Base-by-base conservation (phyloP, 495 filamentous ascomycete species). In the Glarea lozoyensis region DNA sequence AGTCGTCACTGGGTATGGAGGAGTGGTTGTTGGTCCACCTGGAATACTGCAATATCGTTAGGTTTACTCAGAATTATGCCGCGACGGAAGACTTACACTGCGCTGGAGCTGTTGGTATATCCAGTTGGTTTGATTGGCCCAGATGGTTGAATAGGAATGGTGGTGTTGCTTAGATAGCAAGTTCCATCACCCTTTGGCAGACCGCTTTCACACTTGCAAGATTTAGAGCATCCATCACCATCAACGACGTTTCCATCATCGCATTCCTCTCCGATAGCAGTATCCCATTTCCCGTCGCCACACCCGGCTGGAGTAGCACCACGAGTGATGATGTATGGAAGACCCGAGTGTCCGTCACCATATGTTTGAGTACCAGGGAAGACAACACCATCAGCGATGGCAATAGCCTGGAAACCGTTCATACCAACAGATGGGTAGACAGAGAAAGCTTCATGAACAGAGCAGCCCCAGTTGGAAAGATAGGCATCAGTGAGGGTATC, bases 301-400 rank as follows among this genome's bases (percentile, higher is more conserved):
- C 69, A 73, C 10, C 64, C 65, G 10, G 62, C 41, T 2, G 67
- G 66, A 15, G 65, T 69, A 13, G 63, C 69, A 19, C 69, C 68
- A 15, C 69, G 66, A 30, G 66, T 62, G 35, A 71, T 60, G 38
- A 73, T 73, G 47, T 73, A 73, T 31, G 69, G 68, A 19, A 71
- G 58, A 18, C 69, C 69, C 11, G 43, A 43, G 10, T 62, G 62
- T 1, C 52, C 54, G 27, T 73, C 69, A 27, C 57, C 59, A 44
- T 69, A 71, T 10, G 48, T 56, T 29, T 59, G 61, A 10, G 61
- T 48, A 0, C 68, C 67, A 1, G 52, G 43, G 2, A 56, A 60
- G 4, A 65, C 53, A 37, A 64, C 56, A 27, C 66, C 59, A 12
- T 67, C 41, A 5, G 68, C 69, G 38, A 71, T 67, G 6, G 69